Conservation (phyloP, 768 basidiomycete species). For the Pulveroboletus ravenelii region DNA sequence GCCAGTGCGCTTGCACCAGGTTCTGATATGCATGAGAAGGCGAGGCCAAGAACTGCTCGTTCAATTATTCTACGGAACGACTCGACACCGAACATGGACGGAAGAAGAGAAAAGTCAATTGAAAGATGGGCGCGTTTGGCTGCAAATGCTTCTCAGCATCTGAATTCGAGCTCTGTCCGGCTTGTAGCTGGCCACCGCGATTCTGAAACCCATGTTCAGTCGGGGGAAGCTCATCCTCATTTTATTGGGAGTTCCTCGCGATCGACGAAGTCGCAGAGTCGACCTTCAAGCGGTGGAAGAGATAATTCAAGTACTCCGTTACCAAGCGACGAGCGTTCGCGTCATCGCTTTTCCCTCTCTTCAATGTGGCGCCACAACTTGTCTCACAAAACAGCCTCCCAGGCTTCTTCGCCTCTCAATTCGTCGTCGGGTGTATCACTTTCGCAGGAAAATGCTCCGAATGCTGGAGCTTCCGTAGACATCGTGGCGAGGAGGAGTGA, state of each 20-base stretch:
- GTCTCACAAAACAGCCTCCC: conserved; percentile 22
- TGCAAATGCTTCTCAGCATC: conserved; percentile 17
- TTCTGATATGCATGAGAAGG: conserved; percentile 22
- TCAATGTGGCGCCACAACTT: conserved; percentile 25
- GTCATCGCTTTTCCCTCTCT: conserved; percentile 30
- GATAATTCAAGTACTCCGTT: conserved; percentile 20
- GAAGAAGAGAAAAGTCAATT: conserved; percentile 29
- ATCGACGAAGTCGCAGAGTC: conserved; percentile 23
- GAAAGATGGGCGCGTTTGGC: conserved; percentile 32
- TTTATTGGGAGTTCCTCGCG: conserved; percentile 10
- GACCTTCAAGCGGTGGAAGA: conserved; percentile 23
- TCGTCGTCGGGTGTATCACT: conserved; percentile 31
- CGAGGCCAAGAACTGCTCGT: conserved; percentile 21
- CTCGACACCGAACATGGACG: conserved; percentile 16
- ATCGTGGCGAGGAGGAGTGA: conserved; percentile 37
- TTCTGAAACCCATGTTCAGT: conserved; percentile 30
- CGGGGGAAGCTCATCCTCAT: conserved; percentile 12
- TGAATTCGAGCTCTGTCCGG: conserved; percentile 9
- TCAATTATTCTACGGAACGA: conserved; percentile 20
- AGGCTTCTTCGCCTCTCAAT: conserved; percentile 29
- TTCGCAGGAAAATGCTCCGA: conserved; percentile 20
- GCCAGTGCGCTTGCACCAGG: conserved; percentile 10
- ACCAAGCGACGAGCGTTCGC: conserved; percentile 19
- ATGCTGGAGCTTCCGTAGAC: conserved; percentile 18
- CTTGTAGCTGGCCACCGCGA: conserved; percentile 19